Base-by-base conservation (phyloP, 108 stramenopile species). In the Stephanodiscus triporus region DNA sequence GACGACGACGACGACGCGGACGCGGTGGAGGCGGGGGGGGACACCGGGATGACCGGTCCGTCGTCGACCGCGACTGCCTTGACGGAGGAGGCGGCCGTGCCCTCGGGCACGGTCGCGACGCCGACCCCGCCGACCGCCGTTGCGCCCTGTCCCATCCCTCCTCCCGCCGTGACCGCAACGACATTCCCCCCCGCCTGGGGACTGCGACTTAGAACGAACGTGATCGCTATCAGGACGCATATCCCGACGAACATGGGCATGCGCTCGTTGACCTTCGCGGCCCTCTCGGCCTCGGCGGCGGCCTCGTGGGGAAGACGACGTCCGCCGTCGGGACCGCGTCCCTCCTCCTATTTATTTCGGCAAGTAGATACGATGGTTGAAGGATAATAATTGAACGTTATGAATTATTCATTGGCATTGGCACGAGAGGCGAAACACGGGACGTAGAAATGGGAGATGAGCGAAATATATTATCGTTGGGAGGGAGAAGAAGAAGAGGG, bases 221-320 rank as follows among this genome's bases (percentile, higher is more conserved):
- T 89, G 69, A 96, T 94, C 48, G 95, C 92, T 55, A 94, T 40
- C 43, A 96, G 77, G 56, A 96, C 89, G 66, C 91, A 94, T 24
- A 93, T 47, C 11, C 90, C 92, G 8, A 96, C 85, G 53, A 91
- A 94, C 82, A 89, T 90, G 70, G 92, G 92, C 92, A 96, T 90
- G 26, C 95, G 87, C 78, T 93, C 91, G 42, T 88, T 82, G 26
- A 93, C 88, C 43, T 90, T 79, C 59, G 86, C 89, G 55, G 80
- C 84, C 22, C 76, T 70, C 53, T 86, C 72, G 54, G 48, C 60
- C 26, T 70, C 78, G 36, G 54, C 70, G 48, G 48, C 77, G 20
- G 78, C 76, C 40, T 61, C 37, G 19, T 64, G 78, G 49, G 56
- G 82, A 37, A 55, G 59, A 47, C 80, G 65, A n/a, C 74, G 76